phyloP scores from a whole-genome alignment of 306 rosid species.

The Hippophae tibetana region DNA sequence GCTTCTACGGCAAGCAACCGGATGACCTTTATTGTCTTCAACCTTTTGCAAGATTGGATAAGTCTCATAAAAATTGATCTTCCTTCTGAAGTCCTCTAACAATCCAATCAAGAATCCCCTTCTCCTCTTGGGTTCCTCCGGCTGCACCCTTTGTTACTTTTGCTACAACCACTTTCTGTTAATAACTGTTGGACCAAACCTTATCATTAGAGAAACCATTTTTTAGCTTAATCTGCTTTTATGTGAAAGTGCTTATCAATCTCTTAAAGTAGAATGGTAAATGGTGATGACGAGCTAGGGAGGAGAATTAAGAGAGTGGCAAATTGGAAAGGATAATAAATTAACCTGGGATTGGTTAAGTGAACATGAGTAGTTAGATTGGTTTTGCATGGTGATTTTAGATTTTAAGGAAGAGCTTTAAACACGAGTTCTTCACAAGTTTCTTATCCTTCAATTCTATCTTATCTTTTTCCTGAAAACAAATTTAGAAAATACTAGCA shows the following conservation, averaged over 20 bases:
- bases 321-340: constrained; percentile 20
- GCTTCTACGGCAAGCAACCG: constrained; percentile 24
- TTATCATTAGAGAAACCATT: constrained; percentile 64
- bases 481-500: background rate
- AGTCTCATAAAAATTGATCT: constrained; percentile 56
- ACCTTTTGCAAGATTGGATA: constrained; percentile 78
- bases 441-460: constrained; percentile 41
- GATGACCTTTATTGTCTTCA: constrained; percentile 43
- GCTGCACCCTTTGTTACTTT: constrained; percentile 46
- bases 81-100: constrained; percentile 62
- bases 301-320: background rate
- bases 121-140: constrained; percentile 53
- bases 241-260: background rate
- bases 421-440: constrained; percentile 59
- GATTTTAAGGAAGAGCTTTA: constrained; percentile 19
- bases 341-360: constrained; percentile 9
- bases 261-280: background rate
- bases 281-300: background rate
- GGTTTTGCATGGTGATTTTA: constrained; percentile 12
- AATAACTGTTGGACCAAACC: constrained; percentile 39
- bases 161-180: constrained; percentile 41
- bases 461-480: background rate
- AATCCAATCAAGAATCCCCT: constrained; percentile 62
- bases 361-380: constrained; percentile 30
- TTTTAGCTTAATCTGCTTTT: background rate